Evolutionary conservation across 83 land plant genomes (phyloP).

Genomic region (Diphasiastrum complanatum): DNA sequence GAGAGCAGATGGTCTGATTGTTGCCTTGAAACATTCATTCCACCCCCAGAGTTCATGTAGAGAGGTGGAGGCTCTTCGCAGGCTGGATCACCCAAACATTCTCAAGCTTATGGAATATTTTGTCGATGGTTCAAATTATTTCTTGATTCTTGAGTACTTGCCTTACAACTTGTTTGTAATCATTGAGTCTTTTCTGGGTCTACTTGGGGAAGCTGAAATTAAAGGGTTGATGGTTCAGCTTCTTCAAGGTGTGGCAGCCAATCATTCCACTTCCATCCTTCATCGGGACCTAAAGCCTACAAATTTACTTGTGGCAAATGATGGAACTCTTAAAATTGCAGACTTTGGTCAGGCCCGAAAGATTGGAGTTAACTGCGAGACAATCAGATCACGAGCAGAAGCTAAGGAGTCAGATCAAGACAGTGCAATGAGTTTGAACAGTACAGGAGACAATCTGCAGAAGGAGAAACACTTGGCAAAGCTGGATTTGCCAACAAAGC

Average conservation of each 20-base stretch:
- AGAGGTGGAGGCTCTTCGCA: conserved; percentile 69
- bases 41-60: conserved; percentile 67
- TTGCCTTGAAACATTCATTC: conserved; percentile 87
- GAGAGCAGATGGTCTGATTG: conserved; percentile 48
- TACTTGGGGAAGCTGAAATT: conserved; percentile 40
- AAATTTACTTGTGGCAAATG: conserved; percentile 60
- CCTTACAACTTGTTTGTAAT: conserved; percentile 40
- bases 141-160: conserved; percentile 72
- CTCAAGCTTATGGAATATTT: conserved; percentile 68
- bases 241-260: conserved; percentile 62
- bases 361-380: conserved; percentile 3
- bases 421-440: no score
- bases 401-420: background rate
- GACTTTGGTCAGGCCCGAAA: conserved; percentile 87
- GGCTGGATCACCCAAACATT: conserved; percentile 50
- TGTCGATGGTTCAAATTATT: conserved; percentile 47
- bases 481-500: no score
- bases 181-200: conserved; percentile 19
- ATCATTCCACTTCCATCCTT: conserved; percentile 50
- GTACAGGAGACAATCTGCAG: no score
- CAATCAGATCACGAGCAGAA: no score
- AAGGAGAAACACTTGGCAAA: no score
- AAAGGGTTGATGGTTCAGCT: conserved; percentile 85
- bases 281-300: conserved; percentile 91
- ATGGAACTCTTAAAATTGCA: conserved; percentile 76